These are phyloP conservation scores for Cadophora sp. DNA, from an alignment of 2,329 filamentous ascomycete genomes.

Conservation along the genomic window DNA sequence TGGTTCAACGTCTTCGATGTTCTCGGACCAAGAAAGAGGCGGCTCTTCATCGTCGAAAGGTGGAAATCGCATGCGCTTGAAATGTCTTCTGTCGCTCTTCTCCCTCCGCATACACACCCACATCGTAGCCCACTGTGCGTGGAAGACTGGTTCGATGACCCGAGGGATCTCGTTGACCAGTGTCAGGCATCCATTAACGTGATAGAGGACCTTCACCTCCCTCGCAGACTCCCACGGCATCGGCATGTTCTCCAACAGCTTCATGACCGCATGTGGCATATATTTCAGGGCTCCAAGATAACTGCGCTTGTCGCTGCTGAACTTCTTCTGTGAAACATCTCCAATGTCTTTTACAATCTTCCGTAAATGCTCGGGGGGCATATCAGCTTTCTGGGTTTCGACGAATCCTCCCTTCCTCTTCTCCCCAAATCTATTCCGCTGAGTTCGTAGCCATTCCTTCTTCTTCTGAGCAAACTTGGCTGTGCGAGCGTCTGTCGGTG, in stretches of 20 bases:
- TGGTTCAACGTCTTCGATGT: slow-evolving; percentile 97
- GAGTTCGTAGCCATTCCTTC: slow-evolving; percentile 94
- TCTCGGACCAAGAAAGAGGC: slow-evolving; percentile 96
- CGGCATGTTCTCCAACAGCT: slow-evolving; percentile 98
- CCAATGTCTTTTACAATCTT: slow-evolving; percentile 99
- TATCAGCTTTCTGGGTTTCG: slow-evolving; percentile 97
- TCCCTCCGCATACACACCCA: slow-evolving; percentile 98
- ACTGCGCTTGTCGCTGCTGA: slow-evolving; percentile 97
- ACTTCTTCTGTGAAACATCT: slow-evolving; percentile 99
- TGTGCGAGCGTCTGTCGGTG: slow-evolving; percentile 79
- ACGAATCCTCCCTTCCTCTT: slow-evolving; percentile 97
- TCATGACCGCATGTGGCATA: slow-evolving; percentile 98
- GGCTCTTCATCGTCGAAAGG: slow-evolving; percentile 99
- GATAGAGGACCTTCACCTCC: slow-evolving; percentile 97
- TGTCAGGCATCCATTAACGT: slow-evolving; percentile 96
- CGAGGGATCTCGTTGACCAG: slow-evolving; percentile 95
- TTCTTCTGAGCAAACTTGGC: slow-evolving; percentile 99
- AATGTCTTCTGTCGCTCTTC: slow-evolving; percentile 93
- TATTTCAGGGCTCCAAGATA: slow-evolving; percentile 98
- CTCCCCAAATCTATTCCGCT: slow-evolving; percentile 93
- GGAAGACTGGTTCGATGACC: slow-evolving; percentile 97
- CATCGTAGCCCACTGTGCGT: slow-evolving; percentile 99
- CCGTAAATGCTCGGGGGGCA: slow-evolving; percentile 96
- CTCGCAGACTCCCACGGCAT: slow-evolving; percentile 99
- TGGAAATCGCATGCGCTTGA: slow-evolving; percentile 99